Evolutionary conservation across 2,329 filamentous ascomycete species (phyloP).

Genomic region (Myotisia sp.): DNA sequence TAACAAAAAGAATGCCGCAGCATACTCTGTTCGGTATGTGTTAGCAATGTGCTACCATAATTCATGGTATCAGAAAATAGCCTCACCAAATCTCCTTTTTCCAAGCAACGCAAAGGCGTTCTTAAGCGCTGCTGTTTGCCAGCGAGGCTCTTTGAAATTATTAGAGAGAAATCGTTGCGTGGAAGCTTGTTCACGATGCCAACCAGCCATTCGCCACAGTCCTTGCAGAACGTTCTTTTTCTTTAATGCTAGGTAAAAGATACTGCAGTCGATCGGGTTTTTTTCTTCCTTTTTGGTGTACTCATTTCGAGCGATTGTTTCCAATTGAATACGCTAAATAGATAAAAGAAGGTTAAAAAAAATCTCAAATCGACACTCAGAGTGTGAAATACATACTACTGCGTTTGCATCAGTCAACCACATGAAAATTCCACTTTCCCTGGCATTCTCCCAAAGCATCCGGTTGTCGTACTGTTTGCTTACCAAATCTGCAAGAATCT

Average conservation of each 20-base stretch:
- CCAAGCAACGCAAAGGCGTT: constrained; percentile 93
- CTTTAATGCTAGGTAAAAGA: constrained; percentile 78
- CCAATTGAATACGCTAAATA: constrained; percentile 58
- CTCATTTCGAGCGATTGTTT: constrained; percentile 80
- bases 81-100: constrained; percentile 66
- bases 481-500: constrained; percentile 75
- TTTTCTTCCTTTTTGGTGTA: constrained; percentile 79
- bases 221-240: constrained; percentile 87
- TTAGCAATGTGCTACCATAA: constrained; percentile 3
- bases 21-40: constrained; percentile 51
- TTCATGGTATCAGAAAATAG: background rate
- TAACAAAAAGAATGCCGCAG: constrained; percentile 87
- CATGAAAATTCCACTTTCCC: constrained; percentile 83
- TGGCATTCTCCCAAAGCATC: constrained; percentile 71
- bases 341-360: constrained; percentile 4
- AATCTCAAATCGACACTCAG: constrained; percentile 1
- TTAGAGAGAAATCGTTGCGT: constrained; percentile 74
- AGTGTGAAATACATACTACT: constrained; percentile 44
- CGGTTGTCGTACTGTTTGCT: constrained; percentile 63
- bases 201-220: constrained; percentile 84
- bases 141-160: constrained; percentile 74
- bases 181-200: constrained; percentile 70
- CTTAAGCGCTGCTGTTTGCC: constrained; percentile 80
- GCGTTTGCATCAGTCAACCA: constrained; percentile 71
- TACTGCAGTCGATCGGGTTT: constrained; percentile 77